A percentile compares a stretch with the other conserved stretches of the same genome.
Evolutionary conservation across 768 basidiomycete genomes (phyloP).

Genomic region (Pholiota molesta): DNA sequence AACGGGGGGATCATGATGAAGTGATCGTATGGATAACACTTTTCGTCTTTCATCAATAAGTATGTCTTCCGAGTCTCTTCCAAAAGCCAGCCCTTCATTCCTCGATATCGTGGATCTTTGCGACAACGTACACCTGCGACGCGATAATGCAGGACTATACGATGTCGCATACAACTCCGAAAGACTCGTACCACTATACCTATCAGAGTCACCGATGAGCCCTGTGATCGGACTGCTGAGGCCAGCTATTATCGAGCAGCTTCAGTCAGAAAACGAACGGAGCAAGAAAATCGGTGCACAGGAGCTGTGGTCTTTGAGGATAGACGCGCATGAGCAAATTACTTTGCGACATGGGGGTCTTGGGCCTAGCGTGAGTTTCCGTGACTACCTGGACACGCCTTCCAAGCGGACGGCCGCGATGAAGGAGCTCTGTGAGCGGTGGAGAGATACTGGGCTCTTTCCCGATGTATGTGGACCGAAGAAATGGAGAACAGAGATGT

Average conservation of each 20-base stretch:
- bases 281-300: slow-evolving; percentile 27
- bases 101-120: slow-evolving; percentile 69
- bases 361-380: slow-evolving; percentile 52
- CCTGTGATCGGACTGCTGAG: slow-evolving; percentile 65
- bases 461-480: slow-evolving; percentile 66
- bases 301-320: slow-evolving; percentile 44
- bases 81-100: slow-evolving; percentile 40
- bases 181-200: slow-evolving; percentile 56
- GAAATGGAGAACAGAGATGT: slow-evolving; percentile 89
- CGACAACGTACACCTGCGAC: slow-evolving; percentile 63
- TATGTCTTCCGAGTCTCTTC: neutral
- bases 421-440: slow-evolving; percentile 70
- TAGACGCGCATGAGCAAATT: slow-evolving; percentile 31
- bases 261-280: slow-evolving; percentile 52
- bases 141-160: slow-evolving; percentile 26
- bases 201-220: slow-evolving; percentile 51
- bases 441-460: slow-evolving; percentile 70
- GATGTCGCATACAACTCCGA: slow-evolving; percentile 35
- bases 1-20: no score
- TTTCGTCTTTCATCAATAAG: neutral
- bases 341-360: slow-evolving; percentile 25
- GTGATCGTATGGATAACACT: no score
- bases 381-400: slow-evolving; percentile 53
- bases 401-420: slow-evolving; percentile 62
- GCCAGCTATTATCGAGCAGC: slow-evolving; percentile 55